phyloP scores from a whole-genome alignment of 192 early-diverging fungal genomes.

The Backusella psychrophila region DNA sequence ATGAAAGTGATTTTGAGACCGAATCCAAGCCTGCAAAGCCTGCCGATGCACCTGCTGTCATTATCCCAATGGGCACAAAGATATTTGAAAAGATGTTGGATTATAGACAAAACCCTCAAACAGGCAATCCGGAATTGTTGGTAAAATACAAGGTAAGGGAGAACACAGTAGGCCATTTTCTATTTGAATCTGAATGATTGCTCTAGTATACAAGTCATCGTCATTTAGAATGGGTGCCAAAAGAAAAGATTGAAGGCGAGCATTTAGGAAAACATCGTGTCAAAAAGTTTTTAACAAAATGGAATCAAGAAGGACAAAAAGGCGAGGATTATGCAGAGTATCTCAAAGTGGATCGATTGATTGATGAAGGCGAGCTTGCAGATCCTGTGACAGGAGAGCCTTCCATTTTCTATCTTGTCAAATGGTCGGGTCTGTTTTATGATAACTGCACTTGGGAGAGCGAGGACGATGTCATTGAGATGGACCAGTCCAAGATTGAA shows the following conservation, averaged over 20 bases:
- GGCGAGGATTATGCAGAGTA: slow-evolving; percentile 66
- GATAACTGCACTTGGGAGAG: slow-evolving; percentile 76
- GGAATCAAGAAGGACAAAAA: slow-evolving; percentile 46
- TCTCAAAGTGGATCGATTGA: slow-evolving; percentile 73
- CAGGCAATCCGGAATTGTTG: slow-evolving; percentile 59
- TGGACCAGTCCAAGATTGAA: slow-evolving; percentile 63
- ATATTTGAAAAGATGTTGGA: slow-evolving; percentile 53
- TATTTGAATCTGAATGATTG: no score
- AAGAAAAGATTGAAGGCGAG: slow-evolving; percentile 45
- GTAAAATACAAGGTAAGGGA: slow-evolving; percentile 77
- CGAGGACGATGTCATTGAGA: slow-evolving; percentile 46
- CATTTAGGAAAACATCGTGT: slow-evolving; percentile 67
- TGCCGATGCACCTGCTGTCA: slow-evolving; percentile 27
- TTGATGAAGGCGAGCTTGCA: slow-evolving; percentile 77
- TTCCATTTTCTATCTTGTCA: slow-evolving; percentile 70
- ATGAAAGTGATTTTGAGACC: slow-evolving; percentile 30
- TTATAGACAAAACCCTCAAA: slow-evolving; percentile 37
- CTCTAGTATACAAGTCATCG: slow-evolving; percentile 60
- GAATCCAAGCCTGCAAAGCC: not conserved
- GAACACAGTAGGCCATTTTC: no score
- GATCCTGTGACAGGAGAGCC: slow-evolving; percentile 46
- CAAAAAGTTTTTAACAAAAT: slow-evolving; percentile 73
- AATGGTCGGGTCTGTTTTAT: slow-evolving; percentile 74
- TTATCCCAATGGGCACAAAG: slow-evolving; percentile 52
- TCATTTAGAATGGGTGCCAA: slow-evolving; percentile 71